Percentiles rank a stretch among this genome's conserved stretches.
Conservation (phyloP, 495 filamentous ascomycete species). For the Hypomontagnella monticulosa region DNA sequence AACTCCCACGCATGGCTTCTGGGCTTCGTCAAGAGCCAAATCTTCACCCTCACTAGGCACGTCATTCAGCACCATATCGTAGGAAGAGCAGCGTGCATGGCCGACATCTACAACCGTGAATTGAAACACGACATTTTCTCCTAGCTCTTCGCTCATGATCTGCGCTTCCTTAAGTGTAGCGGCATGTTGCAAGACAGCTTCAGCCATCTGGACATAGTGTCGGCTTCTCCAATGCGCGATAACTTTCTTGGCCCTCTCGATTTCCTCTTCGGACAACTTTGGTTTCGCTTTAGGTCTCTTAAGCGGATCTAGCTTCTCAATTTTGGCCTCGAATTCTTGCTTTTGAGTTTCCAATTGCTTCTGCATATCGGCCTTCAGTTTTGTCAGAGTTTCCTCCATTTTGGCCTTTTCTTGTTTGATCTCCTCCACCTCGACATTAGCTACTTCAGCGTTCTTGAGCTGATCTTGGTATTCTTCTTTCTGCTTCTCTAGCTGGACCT, state of each 20-base stretch:
- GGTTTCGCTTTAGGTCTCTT: slow-evolving; percentile 63
- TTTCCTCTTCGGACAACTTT: slow-evolving; percentile 75
- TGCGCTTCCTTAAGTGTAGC: slow-evolving; percentile 93
- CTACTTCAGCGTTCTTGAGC: slow-evolving; percentile 78
- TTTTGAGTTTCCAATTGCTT: slow-evolving; percentile 78
- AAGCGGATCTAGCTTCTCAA: slow-evolving; percentile 58
- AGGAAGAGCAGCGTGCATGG: slow-evolving; percentile 88
- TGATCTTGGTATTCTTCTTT: slow-evolving; percentile 85
- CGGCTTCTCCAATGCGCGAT: slow-evolving; percentile 82
- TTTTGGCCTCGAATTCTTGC: slow-evolving; percentile 75
- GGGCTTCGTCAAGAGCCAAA: slow-evolving; percentile 78
- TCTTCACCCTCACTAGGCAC: slow-evolving; percentile 90
- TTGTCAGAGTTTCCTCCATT: slow-evolving; percentile 84
- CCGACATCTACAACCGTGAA: slow-evolving; percentile 91
- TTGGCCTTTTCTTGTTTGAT: slow-evolving; percentile 82
- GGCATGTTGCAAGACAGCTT: slow-evolving; percentile 87
- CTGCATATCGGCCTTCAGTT: slow-evolving; percentile 88
- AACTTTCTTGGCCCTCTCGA: slow-evolving; percentile 70
- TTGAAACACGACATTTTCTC: slow-evolving; percentile 93
- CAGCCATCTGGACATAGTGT: slow-evolving; percentile 94
- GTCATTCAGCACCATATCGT: slow-evolving; percentile 94
- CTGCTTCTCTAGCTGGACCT: slow-evolving; percentile 84
- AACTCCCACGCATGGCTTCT: slow-evolving; percentile 90
- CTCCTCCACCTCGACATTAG: slow-evolving; percentile 83
- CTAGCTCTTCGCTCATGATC: slow-evolving; percentile 96